Evolutionary conservation across 2,329 filamentous ascomycete species (phyloP), one percentile per base, ranked within the genome.

Genomic region (Lachnellula arida): DNA sequence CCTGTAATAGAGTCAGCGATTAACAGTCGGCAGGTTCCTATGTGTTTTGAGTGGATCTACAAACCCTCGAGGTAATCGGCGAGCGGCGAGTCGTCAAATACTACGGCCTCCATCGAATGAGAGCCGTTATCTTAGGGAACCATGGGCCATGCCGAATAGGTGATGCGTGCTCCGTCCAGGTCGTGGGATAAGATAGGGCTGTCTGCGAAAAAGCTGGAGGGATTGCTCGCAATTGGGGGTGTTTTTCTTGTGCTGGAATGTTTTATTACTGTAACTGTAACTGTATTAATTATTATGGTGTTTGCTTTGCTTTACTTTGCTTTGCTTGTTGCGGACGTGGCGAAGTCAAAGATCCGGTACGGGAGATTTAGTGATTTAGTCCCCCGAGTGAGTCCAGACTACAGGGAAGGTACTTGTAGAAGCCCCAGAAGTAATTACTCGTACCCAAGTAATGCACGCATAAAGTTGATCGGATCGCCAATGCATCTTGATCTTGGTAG

Each of bases 61-160:
- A 68, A 74, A 94, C 92, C 91, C 84, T 92, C 87, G 66, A 97
- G 84, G 76, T 94, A 94, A 68, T 89, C 85, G 70, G 91, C 91
- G 74, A 97, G 80, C 66, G 92, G 92, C 71, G 89, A 89, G 75
- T 91, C 86, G 75, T 94, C 84, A 75, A 88, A 89, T 66, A 96
- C 84, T 67, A 96, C 80, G 68, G 88, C 85, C 81, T 96, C 92
- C 92, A 97, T 94, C 62, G 60, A 63, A 64, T 57, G 56, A 54
- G 51, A 47, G 53, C 57, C 44, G 63, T 59, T 61, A 60, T 54
- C 34, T 54, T 44, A 54, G 34, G 28, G 40, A 51, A 32, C 48
- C n/a, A 54, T 34, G 23, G 49, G 62, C 64, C 63, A 67, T 65
- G 57, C 63, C 60, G 60, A 4, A 32, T 32, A 9, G 28, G 28